Conservation (phyloP, 345 rosid genomes). For the Eucalyptus regnans region DNA sequence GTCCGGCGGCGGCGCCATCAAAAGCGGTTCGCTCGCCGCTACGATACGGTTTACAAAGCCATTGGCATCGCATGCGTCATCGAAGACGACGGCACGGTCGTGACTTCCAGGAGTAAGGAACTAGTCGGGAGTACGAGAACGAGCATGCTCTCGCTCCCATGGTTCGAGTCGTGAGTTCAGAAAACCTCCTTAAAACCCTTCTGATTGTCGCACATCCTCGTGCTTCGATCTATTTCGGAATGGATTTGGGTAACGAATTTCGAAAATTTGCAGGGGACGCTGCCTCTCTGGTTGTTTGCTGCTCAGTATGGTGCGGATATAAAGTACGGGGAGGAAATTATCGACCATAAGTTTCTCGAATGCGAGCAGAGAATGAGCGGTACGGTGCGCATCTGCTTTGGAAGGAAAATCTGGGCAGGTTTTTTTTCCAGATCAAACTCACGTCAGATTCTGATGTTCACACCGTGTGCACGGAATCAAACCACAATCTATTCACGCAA, state of each 20-base stretch:
- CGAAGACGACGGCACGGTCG: not conserved
- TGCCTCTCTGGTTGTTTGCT: too few species aligned
- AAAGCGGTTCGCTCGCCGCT: not conserved
- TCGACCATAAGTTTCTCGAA: conserved; percentile 13
- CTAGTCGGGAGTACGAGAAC: conserved; percentile 50
- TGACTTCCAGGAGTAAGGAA: not conserved
- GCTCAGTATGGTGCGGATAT: conserved; percentile 17
- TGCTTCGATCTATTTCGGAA: not conserved
- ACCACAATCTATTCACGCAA: too few species aligned
- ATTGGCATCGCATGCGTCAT: not conserved
- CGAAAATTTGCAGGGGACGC: not conserved
- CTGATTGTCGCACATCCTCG: not conserved
- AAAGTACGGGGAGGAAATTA: conserved; percentile 74
- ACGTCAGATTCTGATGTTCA: not conserved
- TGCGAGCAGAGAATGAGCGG: conserved; percentile 57
- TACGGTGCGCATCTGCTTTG: not conserved
- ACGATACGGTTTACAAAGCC: not conserved
- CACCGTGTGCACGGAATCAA: not conserved
- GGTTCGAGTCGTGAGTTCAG: conserved; percentile 78
- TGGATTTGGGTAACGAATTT: not conserved
- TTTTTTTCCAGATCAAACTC: too few species aligned
- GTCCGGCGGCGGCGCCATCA: not conserved
- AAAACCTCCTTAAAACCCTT: not conserved
- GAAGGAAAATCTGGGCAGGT: not conserved
- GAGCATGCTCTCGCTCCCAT: conserved; percentile 91